Evolutionary conservation across 306 rosid species (phyloP).

Genomic region (Benincasa hispida): DNA sequence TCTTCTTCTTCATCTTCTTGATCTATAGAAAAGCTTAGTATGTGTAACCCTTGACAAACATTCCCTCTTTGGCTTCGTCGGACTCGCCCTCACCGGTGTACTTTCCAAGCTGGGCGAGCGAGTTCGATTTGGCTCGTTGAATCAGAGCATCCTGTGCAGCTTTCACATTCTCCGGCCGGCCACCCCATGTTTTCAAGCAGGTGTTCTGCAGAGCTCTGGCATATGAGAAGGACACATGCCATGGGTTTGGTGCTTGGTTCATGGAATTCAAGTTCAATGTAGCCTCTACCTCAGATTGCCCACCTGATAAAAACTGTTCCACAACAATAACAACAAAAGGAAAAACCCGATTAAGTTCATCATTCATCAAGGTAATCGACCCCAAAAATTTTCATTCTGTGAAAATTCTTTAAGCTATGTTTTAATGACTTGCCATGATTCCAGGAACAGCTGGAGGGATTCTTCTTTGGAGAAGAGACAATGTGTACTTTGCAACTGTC

Average conservation of each 20-base stretch:
- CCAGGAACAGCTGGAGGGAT: slow-evolving; percentile 96
- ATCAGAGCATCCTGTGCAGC: slow-evolving; percentile 74
- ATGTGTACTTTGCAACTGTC: slow-evolving; percentile 70
- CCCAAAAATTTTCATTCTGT: background rate
- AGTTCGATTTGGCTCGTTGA: slow-evolving; percentile 80
- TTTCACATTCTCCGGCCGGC: slow-evolving; percentile 68
- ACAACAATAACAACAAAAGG: background rate
- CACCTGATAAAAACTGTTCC: slow-evolving; percentile 86
- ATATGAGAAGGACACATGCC: slow-evolving; percentile 97
- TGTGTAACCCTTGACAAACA: slow-evolving; percentile 79
- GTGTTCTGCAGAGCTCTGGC: slow-evolving; percentile 98
- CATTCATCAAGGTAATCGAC: background rate
- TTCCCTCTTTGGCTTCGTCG: slow-evolving; percentile 63
- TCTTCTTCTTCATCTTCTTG: background rate
- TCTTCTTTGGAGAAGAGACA: slow-evolving; percentile 73
- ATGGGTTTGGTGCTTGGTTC: slow-evolving; percentile 67
- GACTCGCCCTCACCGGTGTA: slow-evolving; percentile 91
- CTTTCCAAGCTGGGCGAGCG: slow-evolving; percentile 90
- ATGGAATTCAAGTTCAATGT: slow-evolving; percentile 85
- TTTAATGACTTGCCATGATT: slow-evolving; percentile 52
- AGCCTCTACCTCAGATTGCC: slow-evolving; percentile 97
- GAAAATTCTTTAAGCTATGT: background rate
- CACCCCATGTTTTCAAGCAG: slow-evolving; percentile 86
- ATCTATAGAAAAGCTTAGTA: slow-evolving; percentile 27
- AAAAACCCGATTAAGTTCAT: background rate